Conservation (phyloP, 306 rosid genomes). For the Hippophae tibetana region DNA sequence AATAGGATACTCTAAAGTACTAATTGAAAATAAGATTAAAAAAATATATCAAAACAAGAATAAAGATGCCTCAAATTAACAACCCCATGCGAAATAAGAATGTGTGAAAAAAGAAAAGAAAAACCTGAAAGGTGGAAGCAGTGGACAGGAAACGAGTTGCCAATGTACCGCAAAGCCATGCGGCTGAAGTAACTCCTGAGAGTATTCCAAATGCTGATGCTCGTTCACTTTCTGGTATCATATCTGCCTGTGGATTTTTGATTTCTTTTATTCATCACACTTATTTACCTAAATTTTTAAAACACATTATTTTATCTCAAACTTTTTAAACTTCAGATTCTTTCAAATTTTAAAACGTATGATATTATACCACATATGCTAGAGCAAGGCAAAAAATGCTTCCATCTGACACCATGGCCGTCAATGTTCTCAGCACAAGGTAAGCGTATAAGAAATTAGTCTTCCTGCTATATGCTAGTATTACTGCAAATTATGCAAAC, state of each 20-base stretch:
- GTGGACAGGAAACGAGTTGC: conserved; percentile 69
- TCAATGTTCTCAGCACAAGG: conserved; percentile 42
- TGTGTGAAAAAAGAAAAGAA: neutral
- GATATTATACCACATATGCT: conserved; percentile 65
- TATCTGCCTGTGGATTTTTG: conserved; percentile 48
- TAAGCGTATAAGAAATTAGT: conserved; percentile 57
- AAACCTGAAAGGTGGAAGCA: conserved; percentile 58
- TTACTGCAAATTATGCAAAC: conserved; percentile 34
- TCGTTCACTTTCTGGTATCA: conserved; percentile 37
- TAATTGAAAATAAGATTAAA: too few species aligned
- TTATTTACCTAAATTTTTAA: too few species aligned
- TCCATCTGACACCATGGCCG: conserved; percentile 59
- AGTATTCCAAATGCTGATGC: conserved; percentile 68
- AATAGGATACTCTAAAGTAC: too few species aligned
- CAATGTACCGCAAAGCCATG: conserved; percentile 62
- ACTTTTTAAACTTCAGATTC: too few species aligned
- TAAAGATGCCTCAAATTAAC: too few species aligned
- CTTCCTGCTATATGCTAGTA: conserved; percentile 54
- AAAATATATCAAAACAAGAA: too few species aligned
- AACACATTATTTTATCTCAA: neutral
- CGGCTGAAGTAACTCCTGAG: conserved; percentile 52
- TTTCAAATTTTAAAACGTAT: neutral
- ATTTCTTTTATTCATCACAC: neutral
- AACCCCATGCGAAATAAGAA: neutral
- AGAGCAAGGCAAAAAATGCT: conserved; percentile 53